Evolutionary conservation across 2,329 filamentous ascomycete species (phyloP), one percentile per base, ranked within the genome.

Genomic region (Escovopsis sp.): DNA sequence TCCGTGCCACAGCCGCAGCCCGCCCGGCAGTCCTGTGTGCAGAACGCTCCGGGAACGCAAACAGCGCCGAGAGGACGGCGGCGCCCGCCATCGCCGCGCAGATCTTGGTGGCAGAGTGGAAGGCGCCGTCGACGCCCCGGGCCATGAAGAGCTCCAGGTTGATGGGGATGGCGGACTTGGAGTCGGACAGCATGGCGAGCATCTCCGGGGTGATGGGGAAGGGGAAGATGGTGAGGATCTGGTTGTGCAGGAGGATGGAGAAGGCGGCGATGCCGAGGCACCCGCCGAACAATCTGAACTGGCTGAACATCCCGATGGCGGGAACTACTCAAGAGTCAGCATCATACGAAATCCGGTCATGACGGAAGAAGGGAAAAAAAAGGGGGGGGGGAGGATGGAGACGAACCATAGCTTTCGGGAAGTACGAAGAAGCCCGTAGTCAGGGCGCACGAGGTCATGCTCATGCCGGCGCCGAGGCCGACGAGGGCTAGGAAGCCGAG

Each of bases 241-340:
- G 48, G 52, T 59, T 39, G 46, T 57, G 33, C 50, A 71, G 51
- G 12, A 73, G 59, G n/a, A 67, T 66, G 1, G 71, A 67, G 15
- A 69, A 73, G 1, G 66, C 62, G 3, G 71, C 68, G 40, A 75
- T 73, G 4, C 71, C 71, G 26, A 74, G 56, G 43, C 69, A 72
- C 7, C 71, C 71, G 3, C 71, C 71, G 1, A 73, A 57, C 18
- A 74, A 64, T 26, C 71, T 63, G 19, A 65, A 53, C 43, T 73
- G 69, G 0, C 70, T 65, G 9, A 73, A 51, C 33, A 74, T 65
- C 1, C 69, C 71, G 47, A 75, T 71, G 0, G 70, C 67, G 9
- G 67, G 57, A 6, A 69, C 69, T 73, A 34, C 34, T 7, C 18
- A 10, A 2, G n/a, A 15, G 34, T 36, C 19, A 36, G 34, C 34